Evolutionary conservation across 1,139 yeast genomes (phyloP).

Genomic region (Yamadazyma blattariae): DNA sequence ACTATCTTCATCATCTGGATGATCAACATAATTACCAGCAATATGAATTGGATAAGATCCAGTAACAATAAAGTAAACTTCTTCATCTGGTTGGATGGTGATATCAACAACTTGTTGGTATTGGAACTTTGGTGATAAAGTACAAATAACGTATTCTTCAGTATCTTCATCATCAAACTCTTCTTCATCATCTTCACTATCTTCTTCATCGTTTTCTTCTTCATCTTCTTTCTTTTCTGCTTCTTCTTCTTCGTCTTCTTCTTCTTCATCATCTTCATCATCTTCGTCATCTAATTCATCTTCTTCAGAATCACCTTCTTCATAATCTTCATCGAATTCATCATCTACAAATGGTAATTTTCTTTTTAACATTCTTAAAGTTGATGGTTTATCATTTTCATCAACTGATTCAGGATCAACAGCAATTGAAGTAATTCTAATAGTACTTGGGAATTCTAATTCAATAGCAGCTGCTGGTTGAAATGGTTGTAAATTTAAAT

Average conservation of each 20-base stretch:
- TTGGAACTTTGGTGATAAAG: slow-evolving; percentile 79
- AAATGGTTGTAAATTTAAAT: slow-evolving; percentile 82
- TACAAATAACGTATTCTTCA: slow-evolving; percentile 82
- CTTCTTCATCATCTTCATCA: slow-evolving; percentile 40
- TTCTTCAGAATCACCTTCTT: slow-evolving; percentile 52
- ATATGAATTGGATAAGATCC: slow-evolving; percentile 93
- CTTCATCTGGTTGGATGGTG: slow-evolving; percentile 91
- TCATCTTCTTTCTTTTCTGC: slow-evolving; percentile 37
- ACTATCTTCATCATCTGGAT: slow-evolving; percentile 76
- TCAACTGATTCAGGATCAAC: slow-evolving; percentile 83
- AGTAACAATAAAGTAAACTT: slow-evolving; percentile 88
- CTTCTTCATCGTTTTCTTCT: slow-evolving; percentile 46
- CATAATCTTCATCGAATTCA: slow-evolving; percentile 40
- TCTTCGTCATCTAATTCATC: slow-evolving; percentile 51
- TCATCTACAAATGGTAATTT: slow-evolving; percentile 52
- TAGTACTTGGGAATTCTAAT: slow-evolving; percentile 82
- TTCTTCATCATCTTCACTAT: slow-evolving; percentile 58
- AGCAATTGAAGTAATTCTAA: slow-evolving; percentile 93
- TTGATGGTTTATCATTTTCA: slow-evolving; percentile 81
- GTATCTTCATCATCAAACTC: slow-evolving; percentile 53
- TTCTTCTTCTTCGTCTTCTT: slow-evolving; percentile 19
- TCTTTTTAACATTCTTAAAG: slow-evolving; percentile 83
- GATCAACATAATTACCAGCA: slow-evolving; percentile 93
- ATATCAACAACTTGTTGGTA: slow-evolving; percentile 91
- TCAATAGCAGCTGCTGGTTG: slow-evolving; percentile 83